Evolutionary conservation across 768 basidiomycete genomes (phyloP), one percentile per base, ranked within the genome.

Genomic region (Serendipita sp.): DNA sequence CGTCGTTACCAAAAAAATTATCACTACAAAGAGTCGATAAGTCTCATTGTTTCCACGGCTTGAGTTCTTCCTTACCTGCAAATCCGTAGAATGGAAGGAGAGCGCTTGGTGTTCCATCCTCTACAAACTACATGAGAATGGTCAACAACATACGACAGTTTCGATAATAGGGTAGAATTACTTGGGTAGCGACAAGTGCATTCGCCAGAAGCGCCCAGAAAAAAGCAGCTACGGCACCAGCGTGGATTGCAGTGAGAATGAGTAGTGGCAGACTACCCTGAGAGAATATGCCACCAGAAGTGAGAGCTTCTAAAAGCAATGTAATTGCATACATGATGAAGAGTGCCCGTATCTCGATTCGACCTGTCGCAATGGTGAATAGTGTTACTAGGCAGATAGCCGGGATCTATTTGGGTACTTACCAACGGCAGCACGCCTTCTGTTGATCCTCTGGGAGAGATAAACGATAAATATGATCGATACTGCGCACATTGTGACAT

Each of bases 351-450:
- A 75, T 68, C 66, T 77, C 76, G 33, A 69, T 40, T 63, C 75
- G 65, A 0, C 55, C 55, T 60, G 36, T 50, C 48, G 48, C n/a
- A 31, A 31, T 8, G 8, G n/a, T 5, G 48, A 31, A 31, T 8
- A 5, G n/a, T 5, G 48, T 50, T 50, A 50, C 48, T 31, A 50
- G 29, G 48, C 18, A 8, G 29, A 13, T 45, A 6, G 48, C n/a
- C 18, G n/a, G 18, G 48, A 31, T 50, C 29, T 18, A n/a, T 50
- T 18, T 18, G 18, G 48, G 48, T 29, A 80, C 82, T 69, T 69
- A 76, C 91, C 94, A 43, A 97, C 95, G 16, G 95, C 95, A 10
- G 94, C 95, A 69, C 84, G 86, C 63, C 95, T 76, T 62, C 84
- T 75, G 64, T 79, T 77, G 13, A 84, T 81, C 53, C 78, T 72